A percentile compares a stretch with the other conserved stretches of the same genome.
Conservation (phyloP, 208 protist species). For the Leishmania guyanensis region DNA sequence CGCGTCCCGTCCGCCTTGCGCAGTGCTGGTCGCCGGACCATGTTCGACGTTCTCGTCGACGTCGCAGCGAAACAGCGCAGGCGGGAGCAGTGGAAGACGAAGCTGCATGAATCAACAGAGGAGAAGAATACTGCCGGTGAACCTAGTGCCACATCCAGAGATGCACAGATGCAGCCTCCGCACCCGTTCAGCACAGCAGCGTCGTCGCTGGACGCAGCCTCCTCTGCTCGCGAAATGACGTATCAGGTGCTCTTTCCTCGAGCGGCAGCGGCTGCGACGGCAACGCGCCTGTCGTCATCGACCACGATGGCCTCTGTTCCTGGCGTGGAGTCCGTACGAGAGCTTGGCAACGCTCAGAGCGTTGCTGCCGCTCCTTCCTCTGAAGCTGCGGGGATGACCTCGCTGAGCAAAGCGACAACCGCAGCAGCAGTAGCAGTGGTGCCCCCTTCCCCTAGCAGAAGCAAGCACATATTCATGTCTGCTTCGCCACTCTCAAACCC, state of each 20-base stretch:
- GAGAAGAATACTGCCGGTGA: neutral
- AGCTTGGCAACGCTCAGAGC: neutral
- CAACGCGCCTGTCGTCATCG: neutral
- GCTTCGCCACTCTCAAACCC: neutral
- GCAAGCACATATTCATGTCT: neutral
- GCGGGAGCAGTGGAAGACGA: neutral
- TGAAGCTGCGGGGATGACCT: neutral
- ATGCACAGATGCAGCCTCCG: neutral
- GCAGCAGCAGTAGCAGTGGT: neutral
- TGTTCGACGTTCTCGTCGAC: slow-evolving; percentile 63
- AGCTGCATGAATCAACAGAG: neutral
- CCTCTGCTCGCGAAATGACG: slow-evolving; percentile 15
- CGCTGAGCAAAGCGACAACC: neutral
- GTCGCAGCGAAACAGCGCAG: slow-evolving; percentile 2
- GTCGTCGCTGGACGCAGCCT: neutral
- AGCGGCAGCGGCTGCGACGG: neutral
- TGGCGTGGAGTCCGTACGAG: neutral
- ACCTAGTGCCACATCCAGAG: neutral
- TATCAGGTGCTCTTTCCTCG: slow-evolving; percentile 22
- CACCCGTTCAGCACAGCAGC: neutral
- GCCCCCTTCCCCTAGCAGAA: neutral
- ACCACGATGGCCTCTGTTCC: neutral
- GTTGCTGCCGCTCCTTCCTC: neutral
- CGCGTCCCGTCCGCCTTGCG: slow-evolving; percentile 56
- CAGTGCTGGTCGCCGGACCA: slow-evolving; percentile 64